A percentile compares a stretch with the other conserved stretches of the same genome.
phyloP scores from a whole-genome alignment of 2,329 filamentous ascomycete genomes.

The Colletotrichum sp. region DNA sequence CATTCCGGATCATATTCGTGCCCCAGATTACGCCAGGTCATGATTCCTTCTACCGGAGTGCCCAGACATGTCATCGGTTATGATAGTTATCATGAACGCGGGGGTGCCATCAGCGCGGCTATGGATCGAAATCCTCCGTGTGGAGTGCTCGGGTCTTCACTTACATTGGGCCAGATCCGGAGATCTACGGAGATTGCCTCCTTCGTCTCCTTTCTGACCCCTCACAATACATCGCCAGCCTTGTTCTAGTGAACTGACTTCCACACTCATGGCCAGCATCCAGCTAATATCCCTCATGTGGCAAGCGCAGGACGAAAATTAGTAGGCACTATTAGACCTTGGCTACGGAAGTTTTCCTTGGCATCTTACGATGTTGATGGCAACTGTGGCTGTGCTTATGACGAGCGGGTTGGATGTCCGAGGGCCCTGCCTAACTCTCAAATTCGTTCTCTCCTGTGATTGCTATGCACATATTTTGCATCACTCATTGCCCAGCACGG shows the following conservation, averaged over 20 bases:
- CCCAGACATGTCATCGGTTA: neutral
- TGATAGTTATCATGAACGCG: neutral
- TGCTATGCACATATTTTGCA: neutral
- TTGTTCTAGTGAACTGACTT: neutral
- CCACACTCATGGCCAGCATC: neutral
- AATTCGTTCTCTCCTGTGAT: neutral
- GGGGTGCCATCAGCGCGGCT: neutral
- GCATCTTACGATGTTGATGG: constrained; percentile 14
- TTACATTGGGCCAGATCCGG: neutral
- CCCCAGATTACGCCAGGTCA: neutral
- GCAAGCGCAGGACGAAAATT: neutral
- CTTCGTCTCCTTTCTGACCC: neutral
- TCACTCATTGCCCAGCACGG: neutral
- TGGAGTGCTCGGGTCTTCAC: neutral
- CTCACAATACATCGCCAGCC: neutral
- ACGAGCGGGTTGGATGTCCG: neutral
- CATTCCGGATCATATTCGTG: constrained; percentile 11
- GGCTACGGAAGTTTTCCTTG: neutral
- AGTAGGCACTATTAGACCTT: neutral
- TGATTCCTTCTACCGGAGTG: neutral
- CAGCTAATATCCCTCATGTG: neutral
- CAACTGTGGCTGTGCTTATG: neutral
- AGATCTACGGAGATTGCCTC: neutral
- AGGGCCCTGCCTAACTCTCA: neutral
- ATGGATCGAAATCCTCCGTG: neutral